Evolutionary conservation across 2,329 filamentous ascomycete genomes (phyloP).

Genomic region (Nemania sp.): DNA sequence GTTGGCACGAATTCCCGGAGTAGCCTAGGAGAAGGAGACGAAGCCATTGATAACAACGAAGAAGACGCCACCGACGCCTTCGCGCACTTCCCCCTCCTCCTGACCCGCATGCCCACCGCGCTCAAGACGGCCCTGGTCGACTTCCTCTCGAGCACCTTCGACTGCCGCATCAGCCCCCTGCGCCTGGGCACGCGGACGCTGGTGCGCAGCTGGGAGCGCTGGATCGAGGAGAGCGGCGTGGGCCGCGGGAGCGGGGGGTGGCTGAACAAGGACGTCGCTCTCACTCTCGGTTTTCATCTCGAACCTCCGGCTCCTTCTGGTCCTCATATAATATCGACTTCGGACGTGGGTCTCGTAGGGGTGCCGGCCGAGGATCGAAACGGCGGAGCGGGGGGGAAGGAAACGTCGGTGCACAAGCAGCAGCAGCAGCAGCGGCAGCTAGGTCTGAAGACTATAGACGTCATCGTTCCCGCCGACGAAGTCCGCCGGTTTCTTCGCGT

Average conservation of each 20-base stretch:
- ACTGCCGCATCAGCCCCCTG: slow-evolving; percentile 59
- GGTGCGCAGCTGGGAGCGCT: slow-evolving; percentile 55
- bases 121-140: slow-evolving; percentile 54
- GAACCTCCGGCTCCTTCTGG: slow-evolving; percentile 35
- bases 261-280: slow-evolving; percentile 52
- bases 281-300: slow-evolving; percentile 57
- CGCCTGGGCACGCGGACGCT: slow-evolving; percentile 56
- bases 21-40: neutral
- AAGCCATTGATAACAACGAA: neutral
- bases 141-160: slow-evolving; percentile 59
- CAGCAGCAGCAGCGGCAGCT: slow-evolving; percentile 6
- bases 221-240: slow-evolving; percentile 49
- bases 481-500: slow-evolving; percentile 51
- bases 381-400: too few relatives aligned
- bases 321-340: neutral
- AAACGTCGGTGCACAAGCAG: neutral
- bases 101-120: slow-evolving; percentile 60
- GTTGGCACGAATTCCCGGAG: neutral
- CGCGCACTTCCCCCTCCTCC: slow-evolving; percentile 54
- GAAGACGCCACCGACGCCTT: slow-evolving; percentile 41
- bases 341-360: neutral
- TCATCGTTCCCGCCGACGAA: slow-evolving; percentile 56
- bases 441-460: slow-evolving; percentile 53
- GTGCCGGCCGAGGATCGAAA: too few relatives aligned
- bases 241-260: slow-evolving; percentile 41